Base-by-base conservation (phyloP, 805 yeast species). In the Lipomyces kockii region DNA sequence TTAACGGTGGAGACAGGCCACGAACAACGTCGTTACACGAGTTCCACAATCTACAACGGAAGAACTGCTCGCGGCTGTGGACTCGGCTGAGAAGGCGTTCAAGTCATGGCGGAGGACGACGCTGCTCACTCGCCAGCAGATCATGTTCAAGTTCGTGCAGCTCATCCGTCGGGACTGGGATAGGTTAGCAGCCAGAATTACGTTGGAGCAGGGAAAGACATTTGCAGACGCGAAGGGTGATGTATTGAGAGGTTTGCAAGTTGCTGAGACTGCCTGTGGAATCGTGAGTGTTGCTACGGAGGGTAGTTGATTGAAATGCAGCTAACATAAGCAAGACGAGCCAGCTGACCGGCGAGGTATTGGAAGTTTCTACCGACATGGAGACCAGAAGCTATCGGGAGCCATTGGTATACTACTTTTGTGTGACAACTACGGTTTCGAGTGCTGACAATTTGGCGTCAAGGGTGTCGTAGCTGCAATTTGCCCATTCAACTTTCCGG, bases 401-500 rank as follows among this genome's bases (percentile, higher is more conserved):
- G 77, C 74, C 74, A 5, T 58, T 69, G 69, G 69, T 66, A 29
- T 8, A 61, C 20, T 17, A 6, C 5, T 37, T 9, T 4, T 8
- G 9, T 7, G 14, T 4, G 9, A 20, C 6, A n/a, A 8, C 34
- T 11, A 25, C 34, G 56, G 27, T 39, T 8, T 22, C 7, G 27
- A 27, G 3, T 11, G 2, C 14, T 22, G 32, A 27, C n/a, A 29
- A 25, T 9, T n/a, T 4, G 12, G 17, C 20, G 12, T 8, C 11
- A 25, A 65, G 68, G 94, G 94, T 39, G 90, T 89, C 7, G 85
- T 89, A 67, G 92, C 89, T 17, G 89, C 92, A 29, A 89, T 89
- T 74, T 86, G 89, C 71, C 94, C 94, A 25, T 89, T 89, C 82
- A 89, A 89, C 80, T 89, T 89, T 85, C 94, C 94, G 32, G 93